Base-by-base conservation (phyloP, 768 basidiomycete species). In the Suillus paluster region DNA sequence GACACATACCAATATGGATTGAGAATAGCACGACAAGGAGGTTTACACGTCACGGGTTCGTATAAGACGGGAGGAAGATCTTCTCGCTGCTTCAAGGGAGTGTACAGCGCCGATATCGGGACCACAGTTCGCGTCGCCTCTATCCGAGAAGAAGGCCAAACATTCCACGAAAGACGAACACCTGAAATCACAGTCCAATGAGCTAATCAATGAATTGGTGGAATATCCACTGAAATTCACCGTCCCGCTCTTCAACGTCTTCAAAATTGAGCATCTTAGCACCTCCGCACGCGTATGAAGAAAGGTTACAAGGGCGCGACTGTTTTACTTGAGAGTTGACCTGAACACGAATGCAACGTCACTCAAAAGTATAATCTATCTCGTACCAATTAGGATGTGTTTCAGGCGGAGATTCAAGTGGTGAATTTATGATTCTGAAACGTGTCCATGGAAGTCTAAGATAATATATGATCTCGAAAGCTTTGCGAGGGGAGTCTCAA, bases 21-120 rank as follows among this genome's bases (percentile, higher is more conserved):
- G 64, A 99, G 84, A 68, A 99, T 94, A 36, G 96, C 97, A 64
- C 97, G 91, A 82, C 97, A 99, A 2, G 95, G 91, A 23, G 94
- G 90, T 79, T 99, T 99, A 83, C 97, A 99, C 8, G 97, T 96
- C 42, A 99, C 96, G 14, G 97, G 97, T 73, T 99, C 97, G 73
- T 99, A 99, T 63, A 98, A 80, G 44, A 99, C 95, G 1, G 95
- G 95, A 0, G 96, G 95, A 0, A 99, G 84, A 72, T 99, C 97
- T 68, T 95, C 94, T 62, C 96, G 84, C 61, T 91, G 83, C 78
- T 97, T 99, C 68, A 99, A 81, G 19, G 97, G 97, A 3, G 94
- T 95, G 78, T 99, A 99, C 9, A 99, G 84, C 10, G 97, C 94
- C n/a, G 97, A 90, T 70, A 99, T 97, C 62, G 97, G 97, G 8